Evolutionary conservation across 139 green algal species (phyloP), one percentile per base, ranked within the genome.

Genomic region (Cymbomonas tetramitiformis): DNA sequence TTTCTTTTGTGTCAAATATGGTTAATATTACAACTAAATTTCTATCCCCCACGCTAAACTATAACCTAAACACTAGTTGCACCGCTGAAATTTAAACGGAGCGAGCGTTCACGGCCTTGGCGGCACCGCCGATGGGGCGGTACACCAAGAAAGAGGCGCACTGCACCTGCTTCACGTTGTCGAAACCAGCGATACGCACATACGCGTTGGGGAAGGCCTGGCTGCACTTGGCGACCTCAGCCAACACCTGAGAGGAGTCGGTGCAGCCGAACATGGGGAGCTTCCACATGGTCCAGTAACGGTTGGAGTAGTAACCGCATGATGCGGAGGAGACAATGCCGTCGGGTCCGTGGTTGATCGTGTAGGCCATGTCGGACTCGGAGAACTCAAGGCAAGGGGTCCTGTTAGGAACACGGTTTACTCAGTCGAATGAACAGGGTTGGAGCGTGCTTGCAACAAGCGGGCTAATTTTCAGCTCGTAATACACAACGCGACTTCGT

Each of bases 231-330:
- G 65, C 34, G 46, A 96, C 76, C 86, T 98, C 91, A 0, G 43
- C 53, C 63, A 97, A 79, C 51, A 98, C 91, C 70, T 93, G 71
- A 58, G 62, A 56, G 58, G 83, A 50, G 80, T 96, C 78, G 51
- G 65, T 87, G 91, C 91, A 98, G 76, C 90, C 90, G 84, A 95
- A 98, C 87, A 98, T 95, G 77, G 90, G 90, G 71, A 98, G 86
- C 90, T 98, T 98, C 82, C 83, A 98, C 88, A 98, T 94, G 15
- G 86, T 93, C 90, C 90, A 97, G 88, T 96, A 96, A 29, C 83
- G 72, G 80, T 89, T 93, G 67, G 92, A 81, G 68, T 86, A 73
- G 82, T 90, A 90, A 56, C 59, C 41, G 26, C 55, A 58, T 38
- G 70, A 66, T 23, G 73, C 40, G 52, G 52, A 60, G 34, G 52